Base-by-base conservation (phyloP, 345 rosid species). In the Noccaea caerulescens region DNA sequence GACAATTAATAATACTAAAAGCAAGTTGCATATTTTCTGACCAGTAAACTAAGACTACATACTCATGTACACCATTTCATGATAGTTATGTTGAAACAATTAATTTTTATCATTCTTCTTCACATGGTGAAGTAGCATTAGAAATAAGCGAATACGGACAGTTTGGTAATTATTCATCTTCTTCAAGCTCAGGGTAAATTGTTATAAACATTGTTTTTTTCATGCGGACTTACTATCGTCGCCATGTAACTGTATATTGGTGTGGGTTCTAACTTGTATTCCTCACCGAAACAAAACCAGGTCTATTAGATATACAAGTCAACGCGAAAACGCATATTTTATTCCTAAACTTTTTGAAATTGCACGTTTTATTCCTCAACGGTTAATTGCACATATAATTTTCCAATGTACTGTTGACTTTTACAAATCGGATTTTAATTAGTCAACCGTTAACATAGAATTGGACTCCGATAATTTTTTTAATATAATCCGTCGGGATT, bases 41-140 rank as follows among this genome's bases (percentile, higher is more conserved):
- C 53, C 63, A 42, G 54, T 32, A 67, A 55, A 43, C 46, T 7
- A 32, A 4, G 38, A 52, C 11, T 66, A 25, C n/a, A 50, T 8
- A 51, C 34, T 64, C 1, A n/a, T 18, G 5, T 37, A 11, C 72
- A 53, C 11, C 10, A 2, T 18, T 18, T 42, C n/a, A 55, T 32
- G 34, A 66, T 41, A 53, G 71, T 53, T 52, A 66, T 36, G 36
- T 46, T 63, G 18, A 36, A 18, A 11, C 20, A 6, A 16, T 13
- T 44, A 3, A 27, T 2, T 5, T 13, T 13, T 44, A 1, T 6
- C 16, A 1, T 27, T 43, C 38, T 46, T 33, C 68, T 6, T 42
- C 57, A 4, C 5, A 18, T 34, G 57, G 45, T 63, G 45, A 47
- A 33, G 38, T 18, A 33, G 32, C 69, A 11, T 4, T 64, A 18